Evolutionary conservation across 192 early-diverging fungal genomes (phyloP).

Genomic region (Ramicandelaber brevisporus): DNA sequence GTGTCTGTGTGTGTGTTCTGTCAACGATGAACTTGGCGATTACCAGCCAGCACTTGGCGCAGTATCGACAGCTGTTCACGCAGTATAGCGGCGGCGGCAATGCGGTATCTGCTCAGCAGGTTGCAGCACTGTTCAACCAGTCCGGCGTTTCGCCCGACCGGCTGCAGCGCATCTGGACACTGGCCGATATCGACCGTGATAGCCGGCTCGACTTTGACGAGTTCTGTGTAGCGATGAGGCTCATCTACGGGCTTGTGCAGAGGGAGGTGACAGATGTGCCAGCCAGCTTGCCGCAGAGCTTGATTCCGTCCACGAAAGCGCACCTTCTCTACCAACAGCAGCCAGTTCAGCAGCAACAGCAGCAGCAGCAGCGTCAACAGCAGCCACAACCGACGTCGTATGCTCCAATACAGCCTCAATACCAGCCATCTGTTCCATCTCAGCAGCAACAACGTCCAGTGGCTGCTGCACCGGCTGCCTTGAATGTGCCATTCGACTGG

Average conservation of each 20-base stretch:
- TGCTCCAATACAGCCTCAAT: conserved; percentile 3
- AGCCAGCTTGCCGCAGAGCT: conserved; percentile 22
- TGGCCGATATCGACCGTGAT: conserved; percentile 63
- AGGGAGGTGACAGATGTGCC: conserved; percentile 24
- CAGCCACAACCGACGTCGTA: conserved; percentile 13
- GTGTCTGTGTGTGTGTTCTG: too few relatives aligned
- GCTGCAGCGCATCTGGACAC: too few relatives aligned
- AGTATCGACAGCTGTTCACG: too few relatives aligned
- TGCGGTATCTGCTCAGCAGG: too few relatives aligned
- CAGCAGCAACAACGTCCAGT: background rate
- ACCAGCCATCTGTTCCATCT: conserved; percentile 2
- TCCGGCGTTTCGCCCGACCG: too few relatives aligned
- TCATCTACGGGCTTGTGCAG: conserved; percentile 43
- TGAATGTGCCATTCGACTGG: conserved; percentile 26
- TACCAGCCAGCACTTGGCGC: too few relatives aligned
- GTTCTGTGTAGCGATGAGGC: conserved; percentile 50
- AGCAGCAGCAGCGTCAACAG: background rate
- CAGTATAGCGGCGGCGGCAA: too few relatives aligned
- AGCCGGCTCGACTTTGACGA: conserved; percentile 62
- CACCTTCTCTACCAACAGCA: conserved; percentile 10
- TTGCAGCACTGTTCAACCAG: too few relatives aligned
- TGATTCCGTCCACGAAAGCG: conserved; percentile 40
- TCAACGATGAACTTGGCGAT: too few relatives aligned
- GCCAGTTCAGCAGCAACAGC: conserved; percentile 3
- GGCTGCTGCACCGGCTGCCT: conserved; percentile 4